Percentiles rank a stretch among this genome's conserved stretches.
Conservation (phyloP, 441 rosid species). For the Theobroma grandiflorum region DNA sequence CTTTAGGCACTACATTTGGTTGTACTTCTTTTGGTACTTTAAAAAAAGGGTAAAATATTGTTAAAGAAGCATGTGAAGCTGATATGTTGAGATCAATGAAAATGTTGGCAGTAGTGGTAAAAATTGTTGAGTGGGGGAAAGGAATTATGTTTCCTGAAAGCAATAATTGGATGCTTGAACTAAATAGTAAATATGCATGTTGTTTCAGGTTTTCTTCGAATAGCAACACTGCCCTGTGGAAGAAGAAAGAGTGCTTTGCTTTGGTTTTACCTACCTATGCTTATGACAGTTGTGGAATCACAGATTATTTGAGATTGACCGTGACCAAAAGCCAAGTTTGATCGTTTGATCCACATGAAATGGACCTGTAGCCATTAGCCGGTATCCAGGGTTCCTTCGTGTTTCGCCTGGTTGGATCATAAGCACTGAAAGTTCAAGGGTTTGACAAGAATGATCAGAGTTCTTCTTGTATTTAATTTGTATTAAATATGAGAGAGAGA, state of each 20-base stretch:
- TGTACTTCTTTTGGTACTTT: not conserved
- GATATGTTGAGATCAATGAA: no score
- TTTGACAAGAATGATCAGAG: not conserved
- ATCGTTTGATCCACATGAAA: not conserved
- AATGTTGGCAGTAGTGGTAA: not conserved
- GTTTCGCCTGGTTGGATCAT: not conserved
- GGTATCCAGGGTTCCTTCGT: not conserved
- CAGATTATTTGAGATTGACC: not conserved
- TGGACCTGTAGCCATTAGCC: not conserved
- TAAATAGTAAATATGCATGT: not conserved
- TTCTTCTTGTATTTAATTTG: not conserved
- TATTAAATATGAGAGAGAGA: not conserved
- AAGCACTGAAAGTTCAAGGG: not conserved
- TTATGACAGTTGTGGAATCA: not conserved
- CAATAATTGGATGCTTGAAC: not conserved
- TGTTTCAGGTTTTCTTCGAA: conserved; percentile 9
- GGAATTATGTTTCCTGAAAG: not conserved
- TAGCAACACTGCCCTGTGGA: not conserved
- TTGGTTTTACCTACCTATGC: not conserved
- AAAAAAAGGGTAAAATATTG: not conserved
- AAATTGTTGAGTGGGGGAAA: not conserved
- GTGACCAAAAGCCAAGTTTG: not conserved
- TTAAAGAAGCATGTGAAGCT: no score
- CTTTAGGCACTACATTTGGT: not conserved
- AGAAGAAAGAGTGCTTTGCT: not conserved